A percentile compares a stretch with the other conserved stretches of the same genome.
Conservation (phyloP, 1,284 basidiomycete genomes). For the Sanghuangporus weigelae region DNA sequence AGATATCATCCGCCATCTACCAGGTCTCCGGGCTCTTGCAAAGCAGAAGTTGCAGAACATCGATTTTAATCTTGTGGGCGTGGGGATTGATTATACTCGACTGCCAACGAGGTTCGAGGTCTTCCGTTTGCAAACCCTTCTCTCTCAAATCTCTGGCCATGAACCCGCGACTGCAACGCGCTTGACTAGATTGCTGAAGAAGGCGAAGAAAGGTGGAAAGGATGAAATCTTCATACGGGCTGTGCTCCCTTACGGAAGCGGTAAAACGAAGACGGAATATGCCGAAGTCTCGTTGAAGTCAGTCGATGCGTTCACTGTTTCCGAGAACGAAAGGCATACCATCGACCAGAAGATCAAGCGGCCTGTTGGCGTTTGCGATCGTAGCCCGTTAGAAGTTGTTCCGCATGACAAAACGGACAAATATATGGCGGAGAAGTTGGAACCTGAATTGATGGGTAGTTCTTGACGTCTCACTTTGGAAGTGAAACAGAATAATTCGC, state of each 20-base stretch:
- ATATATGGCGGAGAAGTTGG: background rate
- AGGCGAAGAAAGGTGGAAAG: background rate
- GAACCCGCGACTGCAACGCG: background rate
- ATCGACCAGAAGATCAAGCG: background rate
- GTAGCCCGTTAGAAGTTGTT: background rate
- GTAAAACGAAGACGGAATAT: background rate
- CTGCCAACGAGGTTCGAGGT: background rate
- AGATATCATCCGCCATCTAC: conserved; percentile 5
- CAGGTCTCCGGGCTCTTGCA: background rate
- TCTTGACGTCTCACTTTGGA: too few relatives aligned
- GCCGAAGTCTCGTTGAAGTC: background rate
- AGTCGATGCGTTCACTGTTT: background rate
- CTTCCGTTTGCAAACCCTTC: background rate
- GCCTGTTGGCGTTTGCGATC: background rate
- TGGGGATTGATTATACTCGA: background rate
- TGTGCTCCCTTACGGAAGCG: background rate
- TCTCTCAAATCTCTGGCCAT: background rate
- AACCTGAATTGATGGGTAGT: background rate
- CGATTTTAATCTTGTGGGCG: background rate
- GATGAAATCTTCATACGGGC: background rate
- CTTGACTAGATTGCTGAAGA: background rate
- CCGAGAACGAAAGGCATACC: background rate
- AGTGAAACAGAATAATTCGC: too few relatives aligned
- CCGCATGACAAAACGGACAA: background rate
- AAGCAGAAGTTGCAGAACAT: background rate